phyloP scores from a whole-genome alignment of 768 basidiomycete species.

The Sarcomyxa edulis region DNA sequence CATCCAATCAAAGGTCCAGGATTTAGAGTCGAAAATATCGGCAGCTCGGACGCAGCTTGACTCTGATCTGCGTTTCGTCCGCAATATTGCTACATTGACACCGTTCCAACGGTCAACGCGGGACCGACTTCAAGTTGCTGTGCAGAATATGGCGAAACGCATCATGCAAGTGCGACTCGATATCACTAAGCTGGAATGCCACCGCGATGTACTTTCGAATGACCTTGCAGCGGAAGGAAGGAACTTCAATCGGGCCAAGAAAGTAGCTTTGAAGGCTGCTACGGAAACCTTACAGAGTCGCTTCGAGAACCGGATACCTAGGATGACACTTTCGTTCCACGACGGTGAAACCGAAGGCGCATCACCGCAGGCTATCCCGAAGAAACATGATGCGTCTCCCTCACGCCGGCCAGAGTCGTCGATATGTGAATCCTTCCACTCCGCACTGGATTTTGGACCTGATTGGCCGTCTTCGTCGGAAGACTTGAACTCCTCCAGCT shows the following conservation, averaged over 20 bases:
- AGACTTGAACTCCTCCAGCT: slow-evolving; percentile 26
- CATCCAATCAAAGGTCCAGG: slow-evolving; percentile 55
- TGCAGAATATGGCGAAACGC: slow-evolving; percentile 59
- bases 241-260: slow-evolving; percentile 61
- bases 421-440: slow-evolving; percentile 58
- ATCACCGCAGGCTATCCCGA: slow-evolving; percentile 10
- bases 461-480: slow-evolving; percentile 41
- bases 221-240: slow-evolving; percentile 73
- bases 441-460: slow-evolving; percentile 53
- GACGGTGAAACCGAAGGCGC: slow-evolving; percentile 14
- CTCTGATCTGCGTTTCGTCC: slow-evolving; percentile 62
- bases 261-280: slow-evolving; percentile 70
- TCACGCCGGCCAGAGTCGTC: slow-evolving; percentile 40
- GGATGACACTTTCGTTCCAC: slow-evolving; percentile 31
- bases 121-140: slow-evolving; percentile 58
- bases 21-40: slow-evolving; percentile 57
- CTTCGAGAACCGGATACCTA: slow-evolving; percentile 25
- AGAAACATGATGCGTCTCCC: slow-evolving; percentile 17
- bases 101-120: slow-evolving; percentile 86
- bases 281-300: slow-evolving; percentile 55
- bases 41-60: slow-evolving; percentile 56
- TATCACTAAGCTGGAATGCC: slow-evolving; percentile 67
- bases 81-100: slow-evolving; percentile 79
- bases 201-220: slow-evolving; percentile 65
- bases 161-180: slow-evolving; percentile 67